phyloP scores from a whole-genome alignment of 225 moss, liverwort and hornwort genomes.

The Pseudoscleropodium purum region DNA sequence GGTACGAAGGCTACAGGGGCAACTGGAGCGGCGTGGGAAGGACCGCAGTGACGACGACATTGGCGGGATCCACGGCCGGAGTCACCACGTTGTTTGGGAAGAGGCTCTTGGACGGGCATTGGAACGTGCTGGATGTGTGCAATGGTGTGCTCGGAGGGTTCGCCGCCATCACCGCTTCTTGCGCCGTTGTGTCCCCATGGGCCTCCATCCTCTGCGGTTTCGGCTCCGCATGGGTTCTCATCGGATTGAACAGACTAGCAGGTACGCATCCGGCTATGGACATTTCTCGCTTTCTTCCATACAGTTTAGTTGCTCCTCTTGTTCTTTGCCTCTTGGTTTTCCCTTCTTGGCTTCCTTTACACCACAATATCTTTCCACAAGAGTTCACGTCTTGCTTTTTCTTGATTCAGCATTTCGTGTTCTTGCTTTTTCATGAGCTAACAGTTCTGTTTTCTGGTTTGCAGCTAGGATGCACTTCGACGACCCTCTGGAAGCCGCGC shows the following conservation, averaged over 20 bases:
- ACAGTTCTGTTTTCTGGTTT: not conserved
- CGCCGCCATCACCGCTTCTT: conserved; percentile 65
- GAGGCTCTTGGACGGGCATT: conserved; percentile 46
- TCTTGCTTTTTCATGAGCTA: not conserved
- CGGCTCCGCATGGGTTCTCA: conserved; percentile 51
- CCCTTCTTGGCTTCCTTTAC: not conserved
- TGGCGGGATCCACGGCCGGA: conserved; percentile 56
- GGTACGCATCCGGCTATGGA: not conserved
- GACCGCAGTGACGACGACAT: conserved; percentile 65
- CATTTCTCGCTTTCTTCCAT: not conserved
- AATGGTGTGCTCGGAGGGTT: conserved; percentile 75
- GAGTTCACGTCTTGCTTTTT: not conserved
- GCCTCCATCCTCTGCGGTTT: conserved; percentile 63
- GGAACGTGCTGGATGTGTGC: conserved; percentile 73
- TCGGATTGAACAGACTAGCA: conserved; percentile 48
- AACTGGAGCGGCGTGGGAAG: conserved; percentile 73
- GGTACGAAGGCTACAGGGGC: conserved; percentile 30
- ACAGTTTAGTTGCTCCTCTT: not conserved
- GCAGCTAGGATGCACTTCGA: conserved; percentile 32
- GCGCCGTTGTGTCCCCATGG: conserved; percentile 69
- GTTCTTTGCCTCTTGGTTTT: not conserved
- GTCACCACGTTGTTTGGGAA: conserved; percentile 68
- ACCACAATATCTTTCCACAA: not conserved
- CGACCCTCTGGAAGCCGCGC: conserved; percentile 77
- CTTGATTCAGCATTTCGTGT: not conserved